Percentiles rank a stretch among this genome's conserved stretches.
These are phyloP conservation scores for Pleurotus giganteus DNA, from an alignment of 768 basidiomycete genomes.

Conservation along the genomic window DNA sequence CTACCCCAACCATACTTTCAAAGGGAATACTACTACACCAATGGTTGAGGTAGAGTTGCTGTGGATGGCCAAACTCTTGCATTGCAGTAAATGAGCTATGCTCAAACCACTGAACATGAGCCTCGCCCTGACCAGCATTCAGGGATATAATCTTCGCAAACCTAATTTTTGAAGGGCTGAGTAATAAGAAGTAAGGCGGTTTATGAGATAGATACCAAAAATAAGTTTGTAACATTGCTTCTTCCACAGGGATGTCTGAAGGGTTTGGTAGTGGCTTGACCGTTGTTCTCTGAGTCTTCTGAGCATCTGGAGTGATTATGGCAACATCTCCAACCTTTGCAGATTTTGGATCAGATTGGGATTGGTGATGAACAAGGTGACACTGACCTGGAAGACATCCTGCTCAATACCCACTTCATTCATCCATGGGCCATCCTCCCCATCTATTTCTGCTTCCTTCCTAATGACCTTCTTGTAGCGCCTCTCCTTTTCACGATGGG, in stretches of 20 bases:
- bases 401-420: constrained; percentile 41
- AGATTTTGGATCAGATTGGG: constrained; percentile 3
- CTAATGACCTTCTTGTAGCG: constrained; percentile 10
- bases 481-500: constrained; percentile 23
- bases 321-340: constrained; percentile 63
- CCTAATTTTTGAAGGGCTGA: constrained; percentile 36
- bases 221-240: constrained; percentile 49
- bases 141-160: constrained; percentile 66
- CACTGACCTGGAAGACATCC: constrained; percentile 40
- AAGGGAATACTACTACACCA: constrained; percentile 47
- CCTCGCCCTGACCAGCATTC: constrained; percentile 34
- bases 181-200: not conserved
- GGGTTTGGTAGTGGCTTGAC: constrained; percentile 32
- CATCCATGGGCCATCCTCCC: constrained; percentile 30
- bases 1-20: constrained; percentile 44
- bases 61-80: constrained; percentile 55
- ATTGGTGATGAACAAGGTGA: not conserved
- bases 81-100: constrained; percentile 65
- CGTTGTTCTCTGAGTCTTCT: constrained; percentile 23
- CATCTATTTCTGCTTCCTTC: constrained; percentile 31
- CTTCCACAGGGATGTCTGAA: constrained; percentile 32
- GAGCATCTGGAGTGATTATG: constrained; percentile 38
- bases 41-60: constrained; percentile 64
- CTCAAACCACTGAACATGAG: constrained; percentile 75
- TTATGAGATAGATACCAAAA: constrained; percentile 51